A percentile compares a stretch with the other conserved stretches of the same genome.
These are phyloP conservation scores for Epichloe brachyelytri DNA, from an alignment of 2,329 filamentous ascomycete species.

Conservation along the genomic window DNA sequence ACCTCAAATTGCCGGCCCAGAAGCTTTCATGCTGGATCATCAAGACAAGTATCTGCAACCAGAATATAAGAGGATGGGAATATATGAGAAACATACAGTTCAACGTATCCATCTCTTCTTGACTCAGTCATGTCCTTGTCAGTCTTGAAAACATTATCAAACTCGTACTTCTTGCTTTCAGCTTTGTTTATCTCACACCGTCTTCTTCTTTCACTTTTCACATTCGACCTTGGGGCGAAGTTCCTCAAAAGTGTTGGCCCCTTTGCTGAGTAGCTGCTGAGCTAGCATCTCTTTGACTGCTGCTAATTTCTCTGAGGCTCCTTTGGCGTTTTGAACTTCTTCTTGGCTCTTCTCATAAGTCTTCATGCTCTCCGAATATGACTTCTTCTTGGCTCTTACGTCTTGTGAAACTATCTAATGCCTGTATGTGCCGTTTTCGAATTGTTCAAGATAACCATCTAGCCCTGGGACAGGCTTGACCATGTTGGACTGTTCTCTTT, in stretches of 20 bases:
- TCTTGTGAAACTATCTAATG: constrained; percentile 37
- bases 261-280: constrained; percentile 36
- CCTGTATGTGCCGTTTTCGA: constrained; percentile 45
- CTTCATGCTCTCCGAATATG: constrained; percentile 20
- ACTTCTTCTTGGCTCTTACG: constrained; percentile 19
- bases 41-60: neutral
- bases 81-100: constrained; percentile 35
- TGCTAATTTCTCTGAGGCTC: constrained; percentile 36
- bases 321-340: constrained; percentile 8
- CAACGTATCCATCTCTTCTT: constrained; percentile 45
- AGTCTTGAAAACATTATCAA: constrained; percentile 34
- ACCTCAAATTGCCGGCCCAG: constrained; percentile 55
- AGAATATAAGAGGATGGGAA: neutral
- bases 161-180: constrained; percentile 29
- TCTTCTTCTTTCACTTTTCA: constrained; percentile 4
- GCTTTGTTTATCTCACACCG: constrained; percentile 4
- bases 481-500: constrained; percentile 8
- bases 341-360: constrained; percentile 9
- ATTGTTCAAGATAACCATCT: constrained; percentile 39
- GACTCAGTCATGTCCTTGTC: constrained; percentile 43
- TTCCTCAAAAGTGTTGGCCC: constrained; percentile 54
- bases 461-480: constrained; percentile 15
- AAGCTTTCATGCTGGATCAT: constrained; percentile 50
- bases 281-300: constrained; percentile 38
- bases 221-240: constrained; percentile 41